These are phyloP conservation scores for Blumeria graminis DNA, from an alignment of 2,329 filamentous ascomycete species.

Conservation along the genomic window DNA sequence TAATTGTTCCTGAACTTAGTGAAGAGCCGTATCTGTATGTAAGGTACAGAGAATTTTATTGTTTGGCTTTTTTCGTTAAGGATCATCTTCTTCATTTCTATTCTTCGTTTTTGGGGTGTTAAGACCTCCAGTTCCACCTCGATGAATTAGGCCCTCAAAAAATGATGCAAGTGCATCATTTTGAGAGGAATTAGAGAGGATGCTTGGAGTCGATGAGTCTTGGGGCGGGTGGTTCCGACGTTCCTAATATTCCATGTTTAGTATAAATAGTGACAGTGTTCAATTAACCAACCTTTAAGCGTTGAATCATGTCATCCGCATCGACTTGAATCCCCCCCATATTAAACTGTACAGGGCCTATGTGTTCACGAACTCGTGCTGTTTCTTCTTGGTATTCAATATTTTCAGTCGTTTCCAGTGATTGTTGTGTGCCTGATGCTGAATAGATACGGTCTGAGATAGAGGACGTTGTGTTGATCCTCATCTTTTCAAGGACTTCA, in stretches of 20 bases:
- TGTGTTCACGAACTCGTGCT: constrained; percentile 35
- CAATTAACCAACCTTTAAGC: constrained; percentile 41
- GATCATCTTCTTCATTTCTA: no score
- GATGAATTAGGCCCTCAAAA: constrained; percentile 33
- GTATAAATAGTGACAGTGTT: not conserved
- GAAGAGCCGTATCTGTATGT: no score
- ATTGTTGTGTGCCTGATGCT: constrained; percentile 7
- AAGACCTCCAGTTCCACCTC: constrained; percentile 15
- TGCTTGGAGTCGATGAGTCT: constrained; percentile 13
- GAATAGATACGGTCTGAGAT: constrained; percentile 11
- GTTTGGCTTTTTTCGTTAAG: no score
- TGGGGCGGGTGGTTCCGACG: constrained; percentile 15
- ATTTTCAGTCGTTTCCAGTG: constrained; percentile 5
- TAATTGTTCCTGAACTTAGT: no score
- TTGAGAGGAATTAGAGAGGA: constrained; percentile 18
- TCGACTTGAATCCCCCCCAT: constrained; percentile 95
- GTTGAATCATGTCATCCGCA: constrained; percentile 76
- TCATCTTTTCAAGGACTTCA: constrained; percentile 43
- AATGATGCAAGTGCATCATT: constrained; percentile 35
- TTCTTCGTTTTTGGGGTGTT: constrained; percentile 11
- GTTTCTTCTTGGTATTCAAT: constrained; percentile 10
- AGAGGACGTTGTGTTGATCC: constrained; percentile 23
- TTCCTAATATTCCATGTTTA: constrained; percentile 10
- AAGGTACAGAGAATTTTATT: no score
- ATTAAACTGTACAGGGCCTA: constrained; percentile 90